Percentiles rank a stretch among this genome's conserved stretches.
Conservation (phyloP, 176 grass and related monocot species). For the Carex littledalei region DNA sequence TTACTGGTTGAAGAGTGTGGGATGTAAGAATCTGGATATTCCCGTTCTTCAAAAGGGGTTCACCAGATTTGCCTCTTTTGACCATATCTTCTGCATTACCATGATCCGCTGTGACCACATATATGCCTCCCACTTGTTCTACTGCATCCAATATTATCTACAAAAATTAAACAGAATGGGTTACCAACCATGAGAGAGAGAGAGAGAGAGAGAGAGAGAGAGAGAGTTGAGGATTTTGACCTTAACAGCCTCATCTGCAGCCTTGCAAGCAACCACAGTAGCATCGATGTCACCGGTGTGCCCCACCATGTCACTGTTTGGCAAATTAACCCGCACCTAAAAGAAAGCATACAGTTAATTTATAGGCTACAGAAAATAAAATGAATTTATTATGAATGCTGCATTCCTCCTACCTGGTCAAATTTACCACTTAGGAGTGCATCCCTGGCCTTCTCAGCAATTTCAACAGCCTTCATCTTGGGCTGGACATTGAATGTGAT, state of each 20-base stretch:
- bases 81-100: constrained; percentile 99
- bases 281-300: constrained; percentile 99
- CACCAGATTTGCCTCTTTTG: constrained; percentile 84
- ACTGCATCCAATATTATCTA: constrained; percentile 93
- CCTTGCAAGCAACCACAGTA: constrained; percentile 89
- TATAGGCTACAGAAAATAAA: not conserved
- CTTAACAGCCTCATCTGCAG: constrained; percentile 92
- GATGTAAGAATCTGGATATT: constrained; percentile 94
- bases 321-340: constrained; percentile 91
- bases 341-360: constrained; percentile 1
- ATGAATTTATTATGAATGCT: not conserved
- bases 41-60: constrained; percentile 50
- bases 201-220: not conserved
- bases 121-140: constrained; percentile 87
- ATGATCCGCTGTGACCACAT: constrained; percentile 93
- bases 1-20: constrained; percentile 91
- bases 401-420: constrained; percentile 63
- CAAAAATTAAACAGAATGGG: not conserved
- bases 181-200: not conserved
- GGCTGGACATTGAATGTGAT: constrained; percentile 98
- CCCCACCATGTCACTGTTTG: constrained; percentile 96
- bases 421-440: constrained; percentile 84
- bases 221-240: constrained; percentile 19
- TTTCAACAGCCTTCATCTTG: constrained; percentile 94
- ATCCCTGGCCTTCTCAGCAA: constrained; percentile 79